Base-by-base conservation (phyloP, 2,329 filamentous ascomycete species). In the Cytospora leucostoma region DNA sequence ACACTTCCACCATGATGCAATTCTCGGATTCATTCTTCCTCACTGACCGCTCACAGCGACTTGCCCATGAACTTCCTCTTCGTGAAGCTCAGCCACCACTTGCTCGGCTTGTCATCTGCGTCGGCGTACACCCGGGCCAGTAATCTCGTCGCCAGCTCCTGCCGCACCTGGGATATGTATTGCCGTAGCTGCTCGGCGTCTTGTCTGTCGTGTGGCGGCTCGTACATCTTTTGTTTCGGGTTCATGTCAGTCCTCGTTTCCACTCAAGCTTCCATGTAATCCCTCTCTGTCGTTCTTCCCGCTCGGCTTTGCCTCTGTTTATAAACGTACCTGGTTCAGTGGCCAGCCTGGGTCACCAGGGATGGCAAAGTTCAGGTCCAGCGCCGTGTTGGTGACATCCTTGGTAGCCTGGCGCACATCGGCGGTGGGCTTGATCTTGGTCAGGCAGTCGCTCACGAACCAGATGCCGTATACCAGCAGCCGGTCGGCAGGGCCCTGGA, bases 51-150 rank as follows among this genome's bases (percentile, higher is more conserved):
- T 76, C 82, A 93, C 78, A 95, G 80, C 69, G 86, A 85, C 87
- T 98, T 98, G 76, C 93, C 93, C 95, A 99, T 98, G 75, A 99
- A 99, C 87, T 97, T 97, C 80, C 95, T 89, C 88, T 98, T 98
- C 60, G 91, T 92, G 76, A 97, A 99, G 83, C 95, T 98, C 76
- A 99, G 79, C 95, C 95, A 99, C 92, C 94, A 98, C 87, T 96
- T 86, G 77, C 80, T 85, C 61, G 86, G 86, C 78, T 85, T 85
- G 82, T 93, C 78, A 74, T 85, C 77, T 76, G 84, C 70, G 79
- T 93, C 93, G 61, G 90, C 89, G 75, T 96, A 99, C 68, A 99
- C 88, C 70, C 93, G 86, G 59, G 90, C 90, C 74, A 97, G 79
- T 79, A 99, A 82, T 75, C 95, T 84, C 63, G 83, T 79, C 5